Base-by-base conservation (phyloP, 2,329 filamentous ascomycete genomes). In the Calonectria hawksworthii region DNA sequence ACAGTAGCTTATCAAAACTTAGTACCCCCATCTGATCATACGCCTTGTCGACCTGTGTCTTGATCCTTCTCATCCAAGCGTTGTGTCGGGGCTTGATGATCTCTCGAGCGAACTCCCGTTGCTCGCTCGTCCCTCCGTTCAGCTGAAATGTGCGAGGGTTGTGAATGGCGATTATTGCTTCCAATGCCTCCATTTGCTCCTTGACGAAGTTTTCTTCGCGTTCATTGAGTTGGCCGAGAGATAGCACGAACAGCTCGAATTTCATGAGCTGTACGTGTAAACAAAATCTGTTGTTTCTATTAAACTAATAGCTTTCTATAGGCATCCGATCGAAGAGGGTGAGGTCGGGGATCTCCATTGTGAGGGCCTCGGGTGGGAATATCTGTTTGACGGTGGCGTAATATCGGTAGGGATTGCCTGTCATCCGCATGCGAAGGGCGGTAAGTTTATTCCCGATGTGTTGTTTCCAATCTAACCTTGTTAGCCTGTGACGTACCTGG, bases 11-110 rank as follows among this genome's bases (percentile, higher is more conserved):
- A 52, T 23, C 6, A 7, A 18, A 18, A 52, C 4, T 30, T 30
- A 52, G 50, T n/a, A 5, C 4, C 6, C 30, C 28, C 1, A 9
- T 4, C 6, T 51, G 14, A 1, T 16, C 8, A 8, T 18, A 2
- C 4, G 6, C 13, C 4, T 0, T 2, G 6, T 36, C 13, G 11
- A 54, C 14, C 1, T 7, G 5, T 3, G 2, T 16, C 6, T 9
- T 2, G 51, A 32, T 32, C 28, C 18, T 54, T 21, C 8, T 4
- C 51, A 54, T 30, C 51, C 51, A 54, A 5, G 5, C 14, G 8
- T 54, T 11, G 10, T 54, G 18, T 1, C 16, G 3, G 16, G 14
- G 14, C 16, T 21, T 30, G 3, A 3, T 0, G 28, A 54, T 54
- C 16, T 32, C 51, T 21, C 13, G 14, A 4, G 30, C 16, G 4